Evolutionary conservation across 202 grass and related monocot genomes (phyloP).

Genomic region (Hordeum pubiflorum): DNA sequence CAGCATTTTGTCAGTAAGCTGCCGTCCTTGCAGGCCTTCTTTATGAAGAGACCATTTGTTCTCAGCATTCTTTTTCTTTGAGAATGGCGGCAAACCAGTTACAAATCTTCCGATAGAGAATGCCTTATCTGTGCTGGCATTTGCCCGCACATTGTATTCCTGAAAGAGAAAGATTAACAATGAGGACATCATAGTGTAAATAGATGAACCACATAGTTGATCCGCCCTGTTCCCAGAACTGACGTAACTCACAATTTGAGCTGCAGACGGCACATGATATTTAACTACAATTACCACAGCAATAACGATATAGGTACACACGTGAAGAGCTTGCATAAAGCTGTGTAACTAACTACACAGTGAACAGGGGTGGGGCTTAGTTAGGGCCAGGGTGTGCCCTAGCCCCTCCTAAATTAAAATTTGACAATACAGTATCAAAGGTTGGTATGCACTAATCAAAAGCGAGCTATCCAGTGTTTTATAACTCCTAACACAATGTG

Average conservation of each 20-base stretch:
- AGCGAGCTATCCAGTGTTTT: not conserved
- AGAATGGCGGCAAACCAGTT: conserved; percentile 81
- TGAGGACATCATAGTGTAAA: not conserved
- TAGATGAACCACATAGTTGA: conserved; percentile 23
- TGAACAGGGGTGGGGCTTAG: not conserved
- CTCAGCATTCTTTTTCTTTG: conserved; percentile 78
- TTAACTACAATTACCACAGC: not conserved
- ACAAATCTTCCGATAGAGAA: conserved; percentile 93
- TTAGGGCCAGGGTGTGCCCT: not conserved
- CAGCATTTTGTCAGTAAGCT: conserved; percentile 64
- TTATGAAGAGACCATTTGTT: conserved; percentile 97
- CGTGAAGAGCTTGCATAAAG: not conserved
- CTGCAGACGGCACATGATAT: not conserved
- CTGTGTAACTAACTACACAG: not conserved
- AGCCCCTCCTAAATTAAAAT: not conserved
- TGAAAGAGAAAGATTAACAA: conserved; percentile 14
- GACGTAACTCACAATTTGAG: not conserved
- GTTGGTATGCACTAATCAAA: not conserved
- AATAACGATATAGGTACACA: not conserved
- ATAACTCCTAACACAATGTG: not conserved
- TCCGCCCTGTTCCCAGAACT: not conserved
- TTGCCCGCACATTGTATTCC: conserved; percentile 93
- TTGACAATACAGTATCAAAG: not conserved
- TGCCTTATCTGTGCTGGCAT: conserved; percentile 47
- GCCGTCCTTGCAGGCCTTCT: conserved; percentile 77